A percentile compares a stretch with the other conserved stretches of the same genome.
phyloP scores from a whole-genome alignment of 257 asterid genomes.

The Echites panduratus region DNA sequence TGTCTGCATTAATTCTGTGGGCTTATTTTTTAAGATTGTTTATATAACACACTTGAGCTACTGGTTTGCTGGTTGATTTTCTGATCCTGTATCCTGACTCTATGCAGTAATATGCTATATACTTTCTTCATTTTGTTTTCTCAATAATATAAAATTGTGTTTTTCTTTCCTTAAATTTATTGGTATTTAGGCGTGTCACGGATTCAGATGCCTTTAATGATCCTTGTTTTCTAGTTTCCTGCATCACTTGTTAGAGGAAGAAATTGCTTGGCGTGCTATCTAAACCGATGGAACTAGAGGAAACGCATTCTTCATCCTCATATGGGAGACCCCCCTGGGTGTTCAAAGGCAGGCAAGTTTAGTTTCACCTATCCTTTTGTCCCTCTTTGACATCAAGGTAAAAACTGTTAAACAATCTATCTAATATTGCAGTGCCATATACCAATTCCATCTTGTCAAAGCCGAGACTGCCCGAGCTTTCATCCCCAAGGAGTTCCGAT shows the following conservation, averaged over 20 bases:
- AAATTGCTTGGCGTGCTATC: slow-evolving; percentile 8
- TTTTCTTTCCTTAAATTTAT: not conserved
- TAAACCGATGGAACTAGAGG: slow-evolving; percentile 39
- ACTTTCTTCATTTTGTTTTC: not conserved
- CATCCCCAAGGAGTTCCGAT: slow-evolving; percentile 80
- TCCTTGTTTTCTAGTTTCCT: not conserved
- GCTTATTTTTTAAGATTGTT: not conserved
- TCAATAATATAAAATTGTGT: not conserved
- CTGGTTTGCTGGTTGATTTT: slow-evolving; percentile 3
- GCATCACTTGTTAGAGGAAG: slow-evolving; percentile 15
- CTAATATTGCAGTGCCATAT: slow-evolving; percentile 64
- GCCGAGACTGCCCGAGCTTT: slow-evolving; percentile 90
- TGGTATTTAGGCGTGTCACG: not conserved
- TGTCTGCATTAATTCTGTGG: slow-evolving; percentile 6
- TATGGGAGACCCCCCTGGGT: slow-evolving; percentile 92
- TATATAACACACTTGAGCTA: not conserved
- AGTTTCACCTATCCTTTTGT: not conserved
- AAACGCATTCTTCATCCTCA: slow-evolving; percentile 30
- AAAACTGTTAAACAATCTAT: slow-evolving; percentile 9
- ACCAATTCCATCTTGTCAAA: slow-evolving; percentile 95
- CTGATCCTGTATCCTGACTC: not conserved
- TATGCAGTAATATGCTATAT: not conserved
- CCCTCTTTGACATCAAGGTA: not conserved
- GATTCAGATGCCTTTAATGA: slow-evolving; percentile 1
- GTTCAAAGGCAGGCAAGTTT: slow-evolving; percentile 88